Evolutionary conservation across 202 grass and related monocot species (phyloP), one percentile per base, ranked within the genome.

Genomic region (Miscanthus sacchariflorus): DNA sequence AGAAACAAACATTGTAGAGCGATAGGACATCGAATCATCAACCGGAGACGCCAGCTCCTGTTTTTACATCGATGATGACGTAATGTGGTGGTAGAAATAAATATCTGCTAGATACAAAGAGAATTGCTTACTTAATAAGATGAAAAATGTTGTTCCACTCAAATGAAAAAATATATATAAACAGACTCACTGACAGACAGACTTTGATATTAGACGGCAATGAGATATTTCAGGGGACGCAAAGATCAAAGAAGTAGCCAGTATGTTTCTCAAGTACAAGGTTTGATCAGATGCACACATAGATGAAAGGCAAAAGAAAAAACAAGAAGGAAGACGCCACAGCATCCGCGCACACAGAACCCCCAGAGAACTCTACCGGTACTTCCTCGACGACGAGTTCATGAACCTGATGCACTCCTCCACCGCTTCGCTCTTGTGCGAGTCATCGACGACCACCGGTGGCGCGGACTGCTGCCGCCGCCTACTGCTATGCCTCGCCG

Each of bases 331-430:
- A 79, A 82, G 78, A 68, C 83, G 18, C 91, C 88, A 89, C 85
- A 86, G 78, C 86, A 93, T 93, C 83, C 43, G 82, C 76, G 68
- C 82, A 42, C 4, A 70, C 42, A 54, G 39, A 87, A 38, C 81
- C 74, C 45, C 86, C 64, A 44, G 19, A 64, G 4, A 45, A 88
- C 54, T 49, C 87, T 95, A 98, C 45, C 87, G 87, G 61, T 90
- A 93, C 86, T 95, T 98, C 90, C 93, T 90, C 21, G 95, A 98
- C 52, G 95, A 95, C 17, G 93, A 95, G 84, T 98, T 98, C 90
- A 98, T 95, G 86, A 98, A 98, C 81, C 80, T 85, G 91, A 98
- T 98, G 86, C 95, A 98, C 74, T 98, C 95, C 81, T 98, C 95
- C 66, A 98, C 87, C 0, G 88, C 93, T 24, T 98, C 95, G 76